phyloP scores from a whole-genome alignment of 2,329 filamentous ascomycete species.

The Alternaria sp. region DNA sequence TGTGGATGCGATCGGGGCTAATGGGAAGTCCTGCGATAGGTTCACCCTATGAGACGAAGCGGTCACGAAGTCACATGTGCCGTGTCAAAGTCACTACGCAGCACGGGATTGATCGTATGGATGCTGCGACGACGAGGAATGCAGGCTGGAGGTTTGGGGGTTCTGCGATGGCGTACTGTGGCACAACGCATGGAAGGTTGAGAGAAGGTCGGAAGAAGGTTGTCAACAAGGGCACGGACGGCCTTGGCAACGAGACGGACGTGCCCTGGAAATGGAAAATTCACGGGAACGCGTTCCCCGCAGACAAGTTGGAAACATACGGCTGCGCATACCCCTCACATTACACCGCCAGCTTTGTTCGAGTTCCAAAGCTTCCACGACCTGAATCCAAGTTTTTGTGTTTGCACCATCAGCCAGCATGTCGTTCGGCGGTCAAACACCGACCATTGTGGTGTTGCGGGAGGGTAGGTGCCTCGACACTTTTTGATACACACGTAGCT shows the following conservation, averaged over 20 bases:
- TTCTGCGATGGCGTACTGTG: slow-evolving; percentile 13
- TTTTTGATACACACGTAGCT: slow-evolving; percentile 22
- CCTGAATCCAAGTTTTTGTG: not conserved
- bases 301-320: slow-evolving; percentile 27
- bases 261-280: slow-evolving; percentile 30
- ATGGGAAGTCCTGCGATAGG: not conserved
- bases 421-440: slow-evolving; percentile 97
- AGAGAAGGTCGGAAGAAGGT: slow-evolving; percentile 25
- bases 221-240: slow-evolving; percentile 18
- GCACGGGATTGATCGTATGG: not conserved
- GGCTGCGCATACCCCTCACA: slow-evolving; percentile 23
- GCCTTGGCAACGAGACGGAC: slow-evolving; percentile 17
- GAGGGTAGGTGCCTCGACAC: slow-evolving; percentile 71
- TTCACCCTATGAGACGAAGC: slow-evolving; percentile 4
- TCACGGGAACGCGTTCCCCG: slow-evolving; percentile 38
- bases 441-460: slow-evolving; percentile 97
- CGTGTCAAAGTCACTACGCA: slow-evolving; percentile 6
- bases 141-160: slow-evolving; percentile 16
- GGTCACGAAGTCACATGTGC: slow-evolving; percentile 15
- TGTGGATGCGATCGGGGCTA: not conserved
- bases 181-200: slow-evolving; percentile 38
- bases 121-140: slow-evolving; percentile 12
- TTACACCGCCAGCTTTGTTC: slow-evolving; percentile 2
- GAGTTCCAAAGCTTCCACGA: not conserved
- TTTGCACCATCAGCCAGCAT: slow-evolving; percentile 58